phyloP scores from a whole-genome alignment of 352 stramenopile genomes.

The Pythium angustatum region DNA sequence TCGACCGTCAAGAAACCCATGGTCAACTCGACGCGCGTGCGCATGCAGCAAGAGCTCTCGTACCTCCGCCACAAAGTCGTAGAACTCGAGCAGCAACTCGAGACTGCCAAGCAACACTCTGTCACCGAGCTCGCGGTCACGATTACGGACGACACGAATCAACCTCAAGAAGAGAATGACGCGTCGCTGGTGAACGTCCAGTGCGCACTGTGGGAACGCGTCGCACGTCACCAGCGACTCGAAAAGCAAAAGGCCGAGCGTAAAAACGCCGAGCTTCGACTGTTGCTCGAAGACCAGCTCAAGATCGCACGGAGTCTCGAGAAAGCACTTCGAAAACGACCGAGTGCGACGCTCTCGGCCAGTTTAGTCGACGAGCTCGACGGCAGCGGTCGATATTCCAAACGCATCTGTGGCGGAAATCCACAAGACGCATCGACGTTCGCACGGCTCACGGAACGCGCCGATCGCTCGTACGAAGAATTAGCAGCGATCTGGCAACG shows the following conservation, averaged over 20 bases:
- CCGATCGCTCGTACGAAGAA: constrained; percentile 27
- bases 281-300: constrained; percentile 43
- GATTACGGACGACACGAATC: too few relatives aligned
- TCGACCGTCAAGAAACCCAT: constrained; percentile 30
- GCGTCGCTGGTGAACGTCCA: constrained; percentile 1
- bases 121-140: neutral
- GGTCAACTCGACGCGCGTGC: constrained; percentile 54
- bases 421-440: constrained; percentile 11
- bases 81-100: constrained; percentile 43
- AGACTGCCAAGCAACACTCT: constrained; percentile 3
- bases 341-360: constrained; percentile 3
- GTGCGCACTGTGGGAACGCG: constrained; percentile 29
- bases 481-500: constrained; percentile 33
- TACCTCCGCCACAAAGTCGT: constrained; percentile 51
- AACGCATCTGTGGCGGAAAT: neutral
- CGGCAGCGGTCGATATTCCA: neutral
- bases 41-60: constrained; percentile 55
- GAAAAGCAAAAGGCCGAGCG: constrained; percentile 33
- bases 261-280: constrained; percentile 32
- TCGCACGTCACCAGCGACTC: constrained; percentile 32
- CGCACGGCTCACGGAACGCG: neutral
- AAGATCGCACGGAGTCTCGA: constrained; percentile 52
- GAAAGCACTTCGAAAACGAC: constrained; percentile 41
- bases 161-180: constrained; percentile 21
- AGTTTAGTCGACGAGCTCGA: constrained; percentile 13